Percentiles rank a stretch among this genome's conserved stretches.
These are phyloP conservation scores for Cucurbita pepo DNA, from an alignment of 306 rosid species.

Conservation along the genomic window DNA sequence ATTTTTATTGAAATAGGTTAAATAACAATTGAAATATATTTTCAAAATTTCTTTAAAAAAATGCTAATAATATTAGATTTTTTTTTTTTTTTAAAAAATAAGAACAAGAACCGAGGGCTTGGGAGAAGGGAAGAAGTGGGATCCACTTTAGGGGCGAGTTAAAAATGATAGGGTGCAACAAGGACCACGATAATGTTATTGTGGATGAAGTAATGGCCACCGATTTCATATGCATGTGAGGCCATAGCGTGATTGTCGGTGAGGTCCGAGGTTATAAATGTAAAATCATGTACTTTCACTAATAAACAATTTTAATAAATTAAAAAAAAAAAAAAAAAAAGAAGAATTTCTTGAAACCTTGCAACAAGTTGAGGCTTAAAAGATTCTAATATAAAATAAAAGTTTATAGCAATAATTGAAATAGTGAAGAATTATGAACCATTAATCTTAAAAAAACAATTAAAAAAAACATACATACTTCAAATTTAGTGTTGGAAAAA, in stretches of 20 bases:
- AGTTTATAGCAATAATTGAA: not conserved
- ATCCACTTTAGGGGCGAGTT: not conserved
- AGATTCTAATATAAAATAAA: not conserved
- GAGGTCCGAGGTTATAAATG: not conserved
- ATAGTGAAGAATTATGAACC: not conserved
- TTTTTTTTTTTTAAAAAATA: no score
- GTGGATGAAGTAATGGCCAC: not conserved
- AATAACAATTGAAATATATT: no score
- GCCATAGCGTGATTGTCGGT: not conserved
- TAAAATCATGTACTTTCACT: not conserved
- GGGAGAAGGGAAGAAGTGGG: not conserved
- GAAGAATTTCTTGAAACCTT: not conserved
- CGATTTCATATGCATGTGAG: not conserved
- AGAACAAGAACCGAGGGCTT: not conserved
- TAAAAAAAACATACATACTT: not conserved
- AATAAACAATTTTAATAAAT: not conserved
- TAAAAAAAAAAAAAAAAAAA: no score
- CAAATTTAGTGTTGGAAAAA: no score
- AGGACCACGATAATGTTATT: not conserved
- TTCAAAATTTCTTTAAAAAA: no score
- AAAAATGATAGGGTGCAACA: not conserved
- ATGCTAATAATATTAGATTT: no score
- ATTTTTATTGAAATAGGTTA: no score
- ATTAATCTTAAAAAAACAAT: not conserved
- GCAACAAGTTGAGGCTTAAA: not conserved